Evolutionary conservation across 1,284 basidiomycete species (phyloP).

Genomic region (Cryptococcus wingfieldii): DNA sequence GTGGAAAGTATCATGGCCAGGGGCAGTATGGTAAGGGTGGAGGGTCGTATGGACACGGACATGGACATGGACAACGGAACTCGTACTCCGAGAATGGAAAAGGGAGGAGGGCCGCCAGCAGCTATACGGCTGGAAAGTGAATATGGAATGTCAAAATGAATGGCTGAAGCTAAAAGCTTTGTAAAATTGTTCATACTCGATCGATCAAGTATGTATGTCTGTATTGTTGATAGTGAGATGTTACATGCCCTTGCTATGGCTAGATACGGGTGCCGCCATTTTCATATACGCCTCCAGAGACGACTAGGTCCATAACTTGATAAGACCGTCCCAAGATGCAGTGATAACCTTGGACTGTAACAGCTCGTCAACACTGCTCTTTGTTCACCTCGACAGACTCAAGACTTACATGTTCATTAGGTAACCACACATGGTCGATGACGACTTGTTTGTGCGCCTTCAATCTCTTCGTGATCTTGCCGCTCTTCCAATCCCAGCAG

Average conservation of each 20-base stretch:
- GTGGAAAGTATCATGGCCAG: neutral
- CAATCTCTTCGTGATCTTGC: conserved; percentile 82
- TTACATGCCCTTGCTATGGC: neutral
- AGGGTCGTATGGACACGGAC: too few relatives aligned
- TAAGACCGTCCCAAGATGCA: conserved; percentile 93
- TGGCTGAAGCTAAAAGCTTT: neutral
- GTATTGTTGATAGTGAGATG: neutral
- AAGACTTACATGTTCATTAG: conserved; percentile 83
- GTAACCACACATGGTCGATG: conserved; percentile 95
- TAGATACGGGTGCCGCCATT: neutral
- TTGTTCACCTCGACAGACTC: neutral
- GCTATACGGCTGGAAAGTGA: neutral
- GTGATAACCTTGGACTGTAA: conserved; percentile 86
- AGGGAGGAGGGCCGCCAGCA: neutral
- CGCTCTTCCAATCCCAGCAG: conserved; percentile 99
- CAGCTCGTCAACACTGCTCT: conserved; percentile 1
- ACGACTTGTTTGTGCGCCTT: conserved; percentile 90
- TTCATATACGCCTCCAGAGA: neutral
- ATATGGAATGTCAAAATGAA: neutral
- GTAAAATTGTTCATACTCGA: neutral
- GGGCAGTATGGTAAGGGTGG: neutral
- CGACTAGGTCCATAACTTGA: conserved; percentile 80
- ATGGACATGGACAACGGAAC: neutral
- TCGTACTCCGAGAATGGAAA: neutral
- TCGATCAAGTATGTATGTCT: neutral